These are phyloP conservation scores for Pelargonium cotyledonis DNA, from an alignment of 441 rosid genomes.

Conservation along the genomic window DNA sequence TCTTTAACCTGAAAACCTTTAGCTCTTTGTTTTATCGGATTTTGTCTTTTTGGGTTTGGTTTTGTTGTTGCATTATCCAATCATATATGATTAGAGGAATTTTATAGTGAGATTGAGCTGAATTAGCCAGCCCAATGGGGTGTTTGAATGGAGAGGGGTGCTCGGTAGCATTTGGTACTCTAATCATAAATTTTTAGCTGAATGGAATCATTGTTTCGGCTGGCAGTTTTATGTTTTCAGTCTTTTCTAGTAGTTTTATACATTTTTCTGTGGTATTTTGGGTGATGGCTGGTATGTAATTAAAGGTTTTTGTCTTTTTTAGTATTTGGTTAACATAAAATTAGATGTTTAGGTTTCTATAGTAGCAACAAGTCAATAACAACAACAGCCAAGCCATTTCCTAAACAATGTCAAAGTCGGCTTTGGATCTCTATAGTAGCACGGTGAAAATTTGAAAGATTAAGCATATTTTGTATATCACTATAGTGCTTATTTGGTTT, in stretches of 20 bases:
- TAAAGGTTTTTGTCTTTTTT: background rate
- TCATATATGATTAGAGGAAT: background rate
- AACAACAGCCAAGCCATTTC: no score
- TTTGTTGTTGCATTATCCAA: background rate
- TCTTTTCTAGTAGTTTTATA: background rate
- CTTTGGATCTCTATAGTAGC: no score
- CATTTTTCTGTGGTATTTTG: background rate
- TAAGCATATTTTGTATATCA: no score
- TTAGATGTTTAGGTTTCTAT: background rate
- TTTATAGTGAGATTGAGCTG: background rate
- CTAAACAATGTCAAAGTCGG: no score
- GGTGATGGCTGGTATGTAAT: background rate
- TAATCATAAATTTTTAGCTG: background rate
- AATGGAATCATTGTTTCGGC: background rate
- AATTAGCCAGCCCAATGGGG: no score
- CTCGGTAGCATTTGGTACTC: background rate
- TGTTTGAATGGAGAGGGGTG: no score
- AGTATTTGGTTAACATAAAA: background rate
- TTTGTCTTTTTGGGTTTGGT: background rate
- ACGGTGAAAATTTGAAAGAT: no score
- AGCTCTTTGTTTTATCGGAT: background rate
- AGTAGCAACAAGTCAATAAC: background rate
- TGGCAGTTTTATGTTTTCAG: background rate
- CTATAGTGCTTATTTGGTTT: background rate
- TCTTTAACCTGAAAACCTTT: background rate